These are phyloP conservation scores for Sextonia rubra DNA, from an alignment of 164 flowering plant genomes.

Conservation along the genomic window DNA sequence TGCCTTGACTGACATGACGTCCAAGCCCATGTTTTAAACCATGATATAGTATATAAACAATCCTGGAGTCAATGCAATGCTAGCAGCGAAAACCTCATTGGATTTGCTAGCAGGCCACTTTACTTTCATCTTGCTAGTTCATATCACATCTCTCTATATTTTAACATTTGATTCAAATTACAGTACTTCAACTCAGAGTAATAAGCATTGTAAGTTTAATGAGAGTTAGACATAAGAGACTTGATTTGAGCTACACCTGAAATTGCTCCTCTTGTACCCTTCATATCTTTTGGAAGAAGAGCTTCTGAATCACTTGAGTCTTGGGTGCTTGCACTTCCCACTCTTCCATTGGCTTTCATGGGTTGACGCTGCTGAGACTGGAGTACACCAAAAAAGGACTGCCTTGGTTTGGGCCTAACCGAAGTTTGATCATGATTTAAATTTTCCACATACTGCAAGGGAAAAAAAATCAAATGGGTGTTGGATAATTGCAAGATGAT, in stretches of 20 bases:
- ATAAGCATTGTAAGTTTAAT: too few relatives aligned
- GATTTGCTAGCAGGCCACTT: too few relatives aligned
- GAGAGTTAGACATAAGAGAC: conserved; percentile 6
- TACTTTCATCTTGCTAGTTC: too few relatives aligned
- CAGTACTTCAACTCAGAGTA: too few relatives aligned
- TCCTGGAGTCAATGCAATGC: too few relatives aligned
- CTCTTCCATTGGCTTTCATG: conserved; percentile 1
- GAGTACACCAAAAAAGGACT: not conserved
- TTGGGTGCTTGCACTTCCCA: conserved; percentile 18
- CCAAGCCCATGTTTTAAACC: too few relatives aligned
- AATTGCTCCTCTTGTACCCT: conserved; percentile 3
- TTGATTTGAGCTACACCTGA: conserved; percentile 25
- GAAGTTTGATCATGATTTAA: not conserved
- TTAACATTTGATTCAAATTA: too few relatives aligned
- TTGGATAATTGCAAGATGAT: not conserved
- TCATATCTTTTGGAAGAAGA: conserved; percentile 7
- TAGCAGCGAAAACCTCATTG: too few relatives aligned
- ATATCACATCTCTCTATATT: too few relatives aligned
- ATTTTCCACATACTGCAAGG: conserved; percentile 20
- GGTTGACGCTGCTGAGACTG: not conserved
- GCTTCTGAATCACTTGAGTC: conserved; percentile 5
- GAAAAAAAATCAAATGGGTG: not conserved
- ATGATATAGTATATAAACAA: too few relatives aligned
- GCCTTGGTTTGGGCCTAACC: conserved; percentile 5
- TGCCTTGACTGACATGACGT: too few relatives aligned